Evolutionary conservation across 2,329 filamentous ascomycete species (phyloP).

Genomic region (Phaeomoniella chlamydospora): DNA sequence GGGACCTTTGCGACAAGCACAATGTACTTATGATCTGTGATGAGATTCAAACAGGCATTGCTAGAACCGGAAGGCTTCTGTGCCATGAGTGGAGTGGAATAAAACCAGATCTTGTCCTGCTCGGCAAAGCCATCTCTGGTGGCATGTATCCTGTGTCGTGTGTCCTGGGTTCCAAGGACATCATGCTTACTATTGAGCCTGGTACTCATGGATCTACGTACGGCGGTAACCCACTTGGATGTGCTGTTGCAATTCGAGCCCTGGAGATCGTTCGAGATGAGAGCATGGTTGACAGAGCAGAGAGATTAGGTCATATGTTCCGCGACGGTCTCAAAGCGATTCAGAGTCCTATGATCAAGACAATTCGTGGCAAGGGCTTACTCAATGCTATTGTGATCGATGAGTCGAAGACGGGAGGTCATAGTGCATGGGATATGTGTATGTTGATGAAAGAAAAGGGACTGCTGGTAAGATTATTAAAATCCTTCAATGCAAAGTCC

Average conservation of each 20-base stretch:
- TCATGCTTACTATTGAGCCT: slow-evolving; percentile 92
- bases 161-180: slow-evolving; percentile 72
- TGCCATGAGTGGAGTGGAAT: slow-evolving; percentile 91
- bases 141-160: slow-evolving; percentile 98
- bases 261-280: slow-evolving; percentile 90
- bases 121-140: slow-evolving; percentile 95
- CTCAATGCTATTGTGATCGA: slow-evolving; percentile 95
- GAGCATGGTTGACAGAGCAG: slow-evolving; percentile 68
- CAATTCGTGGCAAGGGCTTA: slow-evolving; percentile 80
- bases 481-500: slow-evolving; percentile 10
- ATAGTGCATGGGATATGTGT: slow-evolving; percentile 91
- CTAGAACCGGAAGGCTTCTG: slow-evolving; percentile 82
- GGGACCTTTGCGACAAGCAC: slow-evolving; percentile 82
- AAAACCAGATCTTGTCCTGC: slow-evolving; percentile 85
- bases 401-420: slow-evolving; percentile 68
- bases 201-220: slow-evolving; percentile 98
- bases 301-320: slow-evolving; percentile 70
- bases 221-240: slow-evolving; percentile 89
- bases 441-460: slow-evolving; percentile 93
- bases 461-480: slow-evolving; percentile 54
- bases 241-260: slow-evolving; percentile 87
- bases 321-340: slow-evolving; percentile 62
- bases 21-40: slow-evolving; percentile 94
- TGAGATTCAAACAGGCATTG: slow-evolving; percentile 97
- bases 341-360: slow-evolving; percentile 65